Conservation (phyloP, 2,329 filamentous ascomycete species). For the Penicillium sclerotiorum region DNA sequence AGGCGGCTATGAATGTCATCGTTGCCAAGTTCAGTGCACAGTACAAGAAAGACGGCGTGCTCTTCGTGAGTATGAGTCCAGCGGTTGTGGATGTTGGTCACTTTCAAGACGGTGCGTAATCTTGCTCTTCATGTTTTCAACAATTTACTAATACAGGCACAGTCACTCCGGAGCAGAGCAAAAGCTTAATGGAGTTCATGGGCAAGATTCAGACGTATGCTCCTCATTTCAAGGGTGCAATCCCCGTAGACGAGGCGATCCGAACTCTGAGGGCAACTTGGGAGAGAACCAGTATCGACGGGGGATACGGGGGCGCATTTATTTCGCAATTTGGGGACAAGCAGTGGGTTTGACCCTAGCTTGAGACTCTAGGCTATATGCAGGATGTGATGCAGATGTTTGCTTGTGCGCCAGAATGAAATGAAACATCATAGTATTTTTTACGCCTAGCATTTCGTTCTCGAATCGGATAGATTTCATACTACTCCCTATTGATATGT, state of each 20-base stretch:
- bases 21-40: slow-evolving; percentile 58
- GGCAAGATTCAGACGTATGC: not conserved
- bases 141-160: too few species aligned
- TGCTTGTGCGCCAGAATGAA: too few species aligned
- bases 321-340: slow-evolving; percentile 9
- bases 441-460: too few species aligned
- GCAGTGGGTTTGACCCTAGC: slow-evolving; percentile 8
- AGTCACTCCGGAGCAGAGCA: too few species aligned
- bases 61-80: slow-evolving; percentile 57
- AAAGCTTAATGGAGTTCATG: too few species aligned
- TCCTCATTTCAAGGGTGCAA: slow-evolving; percentile 2
- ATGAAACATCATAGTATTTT: too few species aligned
- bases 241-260: not conserved
- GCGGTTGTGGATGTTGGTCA: slow-evolving; percentile 53
- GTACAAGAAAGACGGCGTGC: slow-evolving; percentile 53
- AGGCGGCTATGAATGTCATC: slow-evolving; percentile 57
- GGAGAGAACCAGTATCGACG: slow-evolving; percentile 1
- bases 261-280: not conserved
- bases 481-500: too few species aligned
- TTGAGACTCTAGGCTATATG: too few species aligned
- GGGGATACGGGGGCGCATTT: slow-evolving; percentile 10
- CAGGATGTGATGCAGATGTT: too few species aligned
- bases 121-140: not conserved
- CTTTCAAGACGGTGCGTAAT: not conserved
- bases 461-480: not conserved